Evolutionary conservation across 2,329 filamentous ascomycete species (phyloP), one percentile per base, ranked within the genome.

Genomic region (Ophiocordyceps camponoti-leonardi): DNA sequence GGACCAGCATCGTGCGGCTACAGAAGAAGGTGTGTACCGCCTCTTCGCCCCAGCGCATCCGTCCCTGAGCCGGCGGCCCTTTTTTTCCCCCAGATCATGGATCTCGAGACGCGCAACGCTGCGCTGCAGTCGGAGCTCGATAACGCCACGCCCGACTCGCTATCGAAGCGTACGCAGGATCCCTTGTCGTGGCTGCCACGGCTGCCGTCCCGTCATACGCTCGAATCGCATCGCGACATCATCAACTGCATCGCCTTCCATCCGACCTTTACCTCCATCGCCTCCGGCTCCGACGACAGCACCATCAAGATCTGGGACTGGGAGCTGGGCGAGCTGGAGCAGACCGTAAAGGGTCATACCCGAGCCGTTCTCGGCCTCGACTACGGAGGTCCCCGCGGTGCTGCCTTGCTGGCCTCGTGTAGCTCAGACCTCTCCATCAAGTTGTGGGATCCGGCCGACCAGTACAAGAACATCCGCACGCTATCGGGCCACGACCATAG

Each of bases 261-360:
- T 59, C 88, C 88, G 0, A 73, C 92, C 30, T 95, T 94, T 63
- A 90, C 86, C 11, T 90, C 85, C 6, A 70, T 95, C 20, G 90
- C 88, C 11, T 92, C 86, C 0, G 88, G 85, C 16, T 93, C 87
- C 10, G 88, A 94, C 60, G 90, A 95, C 61, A 84, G 78, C 46
- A 94, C 84, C 8, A 94, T 96, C 61, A 95, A 95, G 58, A 88
- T 95, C 46, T 95, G 88, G 88, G 88, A 95, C 58, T 95, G 87
- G 83, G 88, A 95, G 57, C 66, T 93, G 22, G 90, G 90, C 43
- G 88, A 95, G 62, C 70, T 94, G 4, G 88, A 95, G 61, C 71
- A 82, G 50, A 95, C 88, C 0, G 75, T 95, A 47, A 95, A 95
- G 59, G 87, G 86, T 1, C 90, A 95, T 57, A 95, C 87, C 6